phyloP scores from a whole-genome alignment of 2,329 filamentous ascomycete species.

The Acrocalymma vagum region DNA sequence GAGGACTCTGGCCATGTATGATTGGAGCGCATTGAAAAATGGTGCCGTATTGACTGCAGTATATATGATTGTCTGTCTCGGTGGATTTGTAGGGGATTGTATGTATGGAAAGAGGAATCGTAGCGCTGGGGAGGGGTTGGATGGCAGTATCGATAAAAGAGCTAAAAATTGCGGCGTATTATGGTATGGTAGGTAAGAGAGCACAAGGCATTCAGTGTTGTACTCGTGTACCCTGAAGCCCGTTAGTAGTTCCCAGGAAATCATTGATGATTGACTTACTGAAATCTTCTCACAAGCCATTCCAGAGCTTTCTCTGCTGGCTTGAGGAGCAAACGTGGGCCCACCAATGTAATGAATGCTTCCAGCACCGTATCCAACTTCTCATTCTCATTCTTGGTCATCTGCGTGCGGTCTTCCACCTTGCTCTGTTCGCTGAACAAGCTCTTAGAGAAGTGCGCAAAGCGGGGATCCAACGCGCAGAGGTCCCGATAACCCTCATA shows the following conservation, averaged over 20 bases:
- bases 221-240: slow-evolving; percentile 81
- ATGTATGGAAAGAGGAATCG: slow-evolving; percentile 89
- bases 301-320: slow-evolving; percentile 92
- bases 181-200: slow-evolving; percentile 94
- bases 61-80: slow-evolving; percentile 83
- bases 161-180: slow-evolving; percentile 84
- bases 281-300: slow-evolving; percentile 92
- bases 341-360: slow-evolving; percentile 81
- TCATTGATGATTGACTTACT: too few relatives aligned
- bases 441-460: slow-evolving; percentile 75
- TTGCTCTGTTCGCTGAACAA: slow-evolving; percentile 96
- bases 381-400: slow-evolving; percentile 82
- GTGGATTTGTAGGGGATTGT: slow-evolving; percentile 76
- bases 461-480: slow-evolving; percentile 84
- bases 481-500: slow-evolving; percentile 90
- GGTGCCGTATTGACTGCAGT: slow-evolving; percentile 79
- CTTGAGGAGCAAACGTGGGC: slow-evolving; percentile 79
- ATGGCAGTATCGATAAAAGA: slow-evolving; percentile 84
- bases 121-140: slow-evolving; percentile 76
- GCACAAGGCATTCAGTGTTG: slow-evolving; percentile 79
- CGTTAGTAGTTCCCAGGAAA: too few relatives aligned
- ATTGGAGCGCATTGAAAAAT: slow-evolving; percentile 80
- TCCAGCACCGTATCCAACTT: slow-evolving; percentile 82
- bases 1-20: slow-evolving; percentile 79
- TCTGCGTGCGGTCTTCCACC: slow-evolving; percentile 83